phyloP scores from a whole-genome alignment of 371 early-diverging fungal species.

The Mucor mucedo region DNA sequence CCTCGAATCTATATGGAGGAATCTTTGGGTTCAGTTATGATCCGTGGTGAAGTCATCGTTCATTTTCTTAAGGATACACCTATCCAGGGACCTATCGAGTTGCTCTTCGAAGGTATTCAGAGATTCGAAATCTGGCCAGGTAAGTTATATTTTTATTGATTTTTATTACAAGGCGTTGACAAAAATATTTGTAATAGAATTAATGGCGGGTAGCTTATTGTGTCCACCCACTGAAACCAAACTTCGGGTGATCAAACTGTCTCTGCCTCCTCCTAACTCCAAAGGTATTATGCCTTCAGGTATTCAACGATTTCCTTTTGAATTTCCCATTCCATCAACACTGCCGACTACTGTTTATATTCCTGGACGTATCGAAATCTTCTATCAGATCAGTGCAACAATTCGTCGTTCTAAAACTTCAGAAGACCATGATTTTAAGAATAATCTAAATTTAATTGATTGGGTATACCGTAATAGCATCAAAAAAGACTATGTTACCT shows the following conservation, averaged over 20 bases:
- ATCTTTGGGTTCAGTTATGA: slow-evolving; percentile 36
- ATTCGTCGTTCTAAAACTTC: slow-evolving; percentile 20
- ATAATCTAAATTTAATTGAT: slow-evolving; percentile 15
- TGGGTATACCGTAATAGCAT: slow-evolving; percentile 13
- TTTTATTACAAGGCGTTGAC: not conserved
- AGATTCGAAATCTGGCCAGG: slow-evolving; percentile 45
- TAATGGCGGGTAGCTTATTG: slow-evolving; percentile 30
- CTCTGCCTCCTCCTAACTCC: slow-evolving; percentile 43
- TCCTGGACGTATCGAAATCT: slow-evolving; percentile 40
- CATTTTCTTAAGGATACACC: slow-evolving; percentile 41
- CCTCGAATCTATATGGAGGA: slow-evolving; percentile 40
- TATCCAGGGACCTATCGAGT: slow-evolving; percentile 48
- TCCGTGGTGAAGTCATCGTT: slow-evolving; percentile 51
- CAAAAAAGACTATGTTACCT: slow-evolving; percentile 21
- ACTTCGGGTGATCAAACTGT: slow-evolving; percentile 41
- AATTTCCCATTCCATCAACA: slow-evolving; percentile 47
- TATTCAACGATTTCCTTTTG: slow-evolving; percentile 50
- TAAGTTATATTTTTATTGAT: slow-evolving; percentile 9
- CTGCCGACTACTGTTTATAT: slow-evolving; percentile 39
- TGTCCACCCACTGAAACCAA: slow-evolving; percentile 40
- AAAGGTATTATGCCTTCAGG: slow-evolving; percentile 51
- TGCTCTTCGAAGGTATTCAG: slow-evolving; percentile 49
- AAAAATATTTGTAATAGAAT: slow-evolving; percentile 22
- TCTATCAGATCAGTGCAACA: slow-evolving; percentile 38
- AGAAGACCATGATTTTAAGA: not conserved